Conservation (phyloP, 2,329 filamentous ascomycete genomes). For the Talaromyces verruculosus region DNA sequence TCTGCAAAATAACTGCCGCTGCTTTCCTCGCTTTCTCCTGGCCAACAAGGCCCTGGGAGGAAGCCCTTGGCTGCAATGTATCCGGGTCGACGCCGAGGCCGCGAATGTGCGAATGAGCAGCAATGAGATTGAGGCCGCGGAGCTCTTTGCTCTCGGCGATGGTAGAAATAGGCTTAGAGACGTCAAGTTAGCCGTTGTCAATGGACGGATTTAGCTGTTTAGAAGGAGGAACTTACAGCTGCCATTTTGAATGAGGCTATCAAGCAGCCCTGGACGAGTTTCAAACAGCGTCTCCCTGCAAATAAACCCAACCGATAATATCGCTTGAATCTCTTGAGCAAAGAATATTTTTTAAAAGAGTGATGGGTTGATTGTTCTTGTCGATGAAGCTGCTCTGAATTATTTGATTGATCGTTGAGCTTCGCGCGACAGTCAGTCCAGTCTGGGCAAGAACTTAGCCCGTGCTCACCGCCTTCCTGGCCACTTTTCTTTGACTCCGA, state of each 20-base stretch:
- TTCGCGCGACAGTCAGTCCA: background rate
- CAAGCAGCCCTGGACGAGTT: background rate
- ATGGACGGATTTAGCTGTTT: background rate
- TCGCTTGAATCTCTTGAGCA: no score
- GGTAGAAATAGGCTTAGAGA: slow-evolving; percentile 65
- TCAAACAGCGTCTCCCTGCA: no score
- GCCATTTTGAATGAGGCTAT: slow-evolving; percentile 14
- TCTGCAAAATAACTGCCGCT: slow-evolving; percentile 92
- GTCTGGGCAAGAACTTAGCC: background rate
- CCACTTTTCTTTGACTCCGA: background rate
- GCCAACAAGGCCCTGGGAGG: slow-evolving; percentile 90
- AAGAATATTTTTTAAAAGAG: background rate
- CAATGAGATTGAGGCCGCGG: slow-evolving; percentile 93
- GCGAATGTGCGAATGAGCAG: slow-evolving; percentile 95
- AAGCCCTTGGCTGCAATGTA: slow-evolving; percentile 78
- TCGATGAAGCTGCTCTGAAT: background rate
- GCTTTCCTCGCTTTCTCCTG: slow-evolving; percentile 97
- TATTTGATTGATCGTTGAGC: background rate
- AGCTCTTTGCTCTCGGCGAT: slow-evolving; percentile 95
- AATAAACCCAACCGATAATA: background rate
- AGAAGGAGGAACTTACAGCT: slow-evolving; percentile 18
- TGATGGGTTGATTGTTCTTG: background rate
- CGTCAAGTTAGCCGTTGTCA: background rate
- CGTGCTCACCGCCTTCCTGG: slow-evolving; percentile 18
- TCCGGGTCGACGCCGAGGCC: slow-evolving; percentile 91